phyloP scores from a whole-genome alignment of 202 grass and related monocot species.

The Hordeum pubiflorum region DNA sequence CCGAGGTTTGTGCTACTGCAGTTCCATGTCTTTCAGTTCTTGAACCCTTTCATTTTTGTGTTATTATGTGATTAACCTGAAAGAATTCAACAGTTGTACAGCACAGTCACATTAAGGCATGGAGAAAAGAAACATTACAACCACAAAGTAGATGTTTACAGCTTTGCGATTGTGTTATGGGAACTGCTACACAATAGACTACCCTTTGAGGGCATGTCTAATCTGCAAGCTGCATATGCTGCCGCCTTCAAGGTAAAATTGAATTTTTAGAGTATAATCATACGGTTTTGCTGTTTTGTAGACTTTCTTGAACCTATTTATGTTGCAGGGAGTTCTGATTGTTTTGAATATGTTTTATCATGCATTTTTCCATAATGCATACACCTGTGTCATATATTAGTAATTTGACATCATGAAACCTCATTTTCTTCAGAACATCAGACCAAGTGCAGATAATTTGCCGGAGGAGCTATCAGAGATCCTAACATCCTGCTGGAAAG shows the following conservation, averaged over 20 bases:
- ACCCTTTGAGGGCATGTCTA: slow-evolving; percentile 98
- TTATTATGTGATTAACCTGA: slow-evolving; percentile 24
- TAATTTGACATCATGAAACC: slow-evolving; percentile 2
- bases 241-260: slow-evolving; percentile 91
- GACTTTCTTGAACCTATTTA: neutral
- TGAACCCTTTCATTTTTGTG: slow-evolving; percentile 3
- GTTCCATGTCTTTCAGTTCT: slow-evolving; percentile 3
- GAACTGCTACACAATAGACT: slow-evolving; percentile 90
- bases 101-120: slow-evolving; percentile 93
- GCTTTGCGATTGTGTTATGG: slow-evolving; percentile 96
- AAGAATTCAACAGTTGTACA: slow-evolving; percentile 71
- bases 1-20: slow-evolving; percentile 54
- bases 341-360: neutral
- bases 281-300: neutral
- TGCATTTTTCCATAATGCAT: neutral
- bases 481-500: slow-evolving; percentile 94
- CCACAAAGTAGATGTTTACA: slow-evolving; percentile 99
- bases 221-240: slow-evolving; percentile 96
- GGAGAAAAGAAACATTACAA: slow-evolving; percentile 99
- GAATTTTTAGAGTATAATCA: neutral
- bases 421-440: slow-evolving; percentile 64
- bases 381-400: neutral
- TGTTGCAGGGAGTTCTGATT: neutral
- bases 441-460: slow-evolving; percentile 89
- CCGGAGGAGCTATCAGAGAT: slow-evolving; percentile 67